These are phyloP conservation scores for Podospora fimiseda DNA, from an alignment of 495 filamentous ascomycete genomes.

Conservation along the genomic window DNA sequence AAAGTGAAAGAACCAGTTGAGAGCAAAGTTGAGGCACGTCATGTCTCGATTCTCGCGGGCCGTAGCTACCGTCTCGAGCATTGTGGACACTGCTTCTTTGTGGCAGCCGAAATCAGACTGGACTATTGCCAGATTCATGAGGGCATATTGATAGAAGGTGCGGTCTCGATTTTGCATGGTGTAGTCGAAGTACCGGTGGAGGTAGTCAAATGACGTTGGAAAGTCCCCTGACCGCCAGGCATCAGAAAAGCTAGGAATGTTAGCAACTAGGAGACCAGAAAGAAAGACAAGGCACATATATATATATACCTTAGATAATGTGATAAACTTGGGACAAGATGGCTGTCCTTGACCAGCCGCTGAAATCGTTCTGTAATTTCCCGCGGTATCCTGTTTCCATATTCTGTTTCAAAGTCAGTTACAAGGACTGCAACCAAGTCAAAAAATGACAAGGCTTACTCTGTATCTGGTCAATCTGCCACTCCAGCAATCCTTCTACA, in stretches of 20 bases:
- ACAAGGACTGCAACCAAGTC: no score
- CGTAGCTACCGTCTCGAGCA: constrained; percentile 86
- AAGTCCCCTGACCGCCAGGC: constrained; percentile 90
- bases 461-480: constrained; percentile 81
- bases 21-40: constrained; percentile 86
- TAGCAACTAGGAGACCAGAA: constrained; percentile 13
- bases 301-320: constrained; percentile 65
- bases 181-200: constrained; percentile 96
- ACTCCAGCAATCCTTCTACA: constrained; percentile 75
- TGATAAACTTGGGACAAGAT: constrained; percentile 61
- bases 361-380: constrained; percentile 59
- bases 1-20: constrained; percentile 98
- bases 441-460: constrained; percentile 44
- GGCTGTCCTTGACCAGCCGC: constrained; percentile 57
- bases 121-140: constrained; percentile 88
- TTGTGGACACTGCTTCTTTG: constrained; percentile 81
- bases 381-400: constrained; percentile 63
- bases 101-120: constrained; percentile 95
- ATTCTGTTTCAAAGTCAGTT: constrained; percentile 15
- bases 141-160: constrained; percentile 87
- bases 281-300: constrained; percentile 5
- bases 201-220: constrained; percentile 76
- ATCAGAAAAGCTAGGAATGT: constrained; percentile 64
- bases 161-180: constrained; percentile 83
- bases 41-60: constrained; percentile 89